Base-by-base conservation (phyloP, 2,329 filamentous ascomycete species). In the Aureobasidium sp. region DNA sequence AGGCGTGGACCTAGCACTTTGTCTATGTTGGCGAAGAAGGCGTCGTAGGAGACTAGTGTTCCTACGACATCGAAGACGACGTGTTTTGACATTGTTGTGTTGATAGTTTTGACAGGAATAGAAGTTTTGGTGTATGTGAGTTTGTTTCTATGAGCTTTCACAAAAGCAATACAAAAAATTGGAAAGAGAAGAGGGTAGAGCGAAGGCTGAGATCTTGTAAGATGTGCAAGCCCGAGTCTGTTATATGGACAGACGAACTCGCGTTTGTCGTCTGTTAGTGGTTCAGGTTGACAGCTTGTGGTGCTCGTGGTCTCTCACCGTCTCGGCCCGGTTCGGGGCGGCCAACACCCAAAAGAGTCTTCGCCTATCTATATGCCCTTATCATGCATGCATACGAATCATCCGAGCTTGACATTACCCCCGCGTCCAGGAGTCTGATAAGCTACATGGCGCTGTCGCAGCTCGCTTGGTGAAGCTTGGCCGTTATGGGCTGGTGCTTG, bases 31-130 rank as follows among this genome's bases (percentile, higher is more conserved):
- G 74, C 69, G 64, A 74, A 76, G 66, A 77, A 77, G 53, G 73
- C 73, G 17, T 79, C 74, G 69, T 78, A 81, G 24, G 74, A 77
- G 44, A 81, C 77, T 61, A 74, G 75, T n/a, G 80, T 82, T 52
- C 80, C 79, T 48, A 84, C 81, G 1, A 84, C 75, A 66, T 75
- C 73, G 64, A 72, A 72, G 41, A 72, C 71, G n/a, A 70, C 66
- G 56, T 70, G 66, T 63, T 70, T 70, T 20, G 32, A 12, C 48
- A 51, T 51, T 36, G 44, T 26, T 36, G 9, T 9, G 8, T 26
- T 20, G 17, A 15, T 13, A 29, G 8, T 20, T 20, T 36, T 13
- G 1, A 2, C 17, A 36, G 29, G 7, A 24, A n/a, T 12, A 48
- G 13, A 27, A 12, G 10, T 6, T 32, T 32, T 46, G 20, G 12